Evolutionary conservation across 441 rosid genomes (phyloP).

Genomic region (Hura crepitans): DNA sequence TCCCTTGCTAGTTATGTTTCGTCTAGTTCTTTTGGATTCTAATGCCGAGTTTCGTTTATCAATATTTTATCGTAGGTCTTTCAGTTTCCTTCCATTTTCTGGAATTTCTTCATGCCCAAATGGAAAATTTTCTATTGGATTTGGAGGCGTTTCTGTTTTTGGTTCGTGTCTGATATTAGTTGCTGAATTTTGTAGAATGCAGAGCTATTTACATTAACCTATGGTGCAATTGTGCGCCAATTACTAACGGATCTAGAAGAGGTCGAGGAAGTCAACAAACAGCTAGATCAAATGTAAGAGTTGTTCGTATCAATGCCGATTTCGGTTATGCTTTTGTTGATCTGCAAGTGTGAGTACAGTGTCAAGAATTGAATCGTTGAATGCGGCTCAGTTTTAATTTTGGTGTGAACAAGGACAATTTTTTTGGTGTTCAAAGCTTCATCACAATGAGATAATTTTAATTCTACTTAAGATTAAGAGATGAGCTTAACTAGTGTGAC

Average conservation of each 20-base stretch:
- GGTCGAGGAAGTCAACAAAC: slow-evolving; percentile 92
- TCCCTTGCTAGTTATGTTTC: background rate
- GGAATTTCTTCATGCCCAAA: background rate
- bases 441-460: background rate
- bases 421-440: slow-evolving; percentile 1
- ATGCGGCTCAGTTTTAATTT: background rate
- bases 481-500: background rate
- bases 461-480: background rate
- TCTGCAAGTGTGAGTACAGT: background rate
- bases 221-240: slow-evolving; percentile 88
- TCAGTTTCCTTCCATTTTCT: background rate
- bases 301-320: background rate
- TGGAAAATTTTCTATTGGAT: background rate
- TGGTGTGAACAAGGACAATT: background rate
- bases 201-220: slow-evolving; percentile 82
- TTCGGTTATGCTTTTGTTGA: background rate
- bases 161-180: background rate
- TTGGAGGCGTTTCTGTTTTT: background rate
- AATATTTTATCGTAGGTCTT: too few species aligned
- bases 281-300: slow-evolving; percentile 88
- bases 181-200: slow-evolving; percentile 56
- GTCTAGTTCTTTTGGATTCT: background rate
- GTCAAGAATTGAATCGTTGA: background rate
- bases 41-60: too few species aligned
- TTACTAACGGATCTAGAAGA: slow-evolving; percentile 93